These are phyloP conservation scores for Ceraceosorus guamensis DNA, from an alignment of 1,284 basidiomycete genomes.

Conservation along the genomic window DNA sequence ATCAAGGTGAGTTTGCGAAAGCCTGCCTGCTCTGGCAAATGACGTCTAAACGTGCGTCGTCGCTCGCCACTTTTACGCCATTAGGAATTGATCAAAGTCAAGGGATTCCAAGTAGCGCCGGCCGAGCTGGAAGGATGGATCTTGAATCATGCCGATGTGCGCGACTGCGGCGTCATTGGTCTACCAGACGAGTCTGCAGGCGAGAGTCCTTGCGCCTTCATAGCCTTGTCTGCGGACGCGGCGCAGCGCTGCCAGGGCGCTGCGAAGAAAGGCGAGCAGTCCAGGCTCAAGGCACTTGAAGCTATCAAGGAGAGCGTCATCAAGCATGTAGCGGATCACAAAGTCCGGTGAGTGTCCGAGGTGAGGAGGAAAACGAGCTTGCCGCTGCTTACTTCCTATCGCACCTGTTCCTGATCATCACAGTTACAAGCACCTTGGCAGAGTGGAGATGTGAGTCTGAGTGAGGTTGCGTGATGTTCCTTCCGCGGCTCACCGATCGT, in stretches of 20 bases:
- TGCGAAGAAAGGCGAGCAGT: constrained; percentile 46
- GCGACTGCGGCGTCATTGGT: constrained; percentile 67
- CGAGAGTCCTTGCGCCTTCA: constrained; percentile 66
- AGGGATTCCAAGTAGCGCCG: constrained; percentile 32
- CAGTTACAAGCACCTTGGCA: constrained; percentile 64
- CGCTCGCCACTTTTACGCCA: no score
- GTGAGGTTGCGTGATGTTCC: constrained; percentile 33
- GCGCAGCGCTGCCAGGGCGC: constrained; percentile 50
- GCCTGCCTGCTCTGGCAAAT: no score
- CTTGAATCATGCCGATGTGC: constrained; percentile 62
- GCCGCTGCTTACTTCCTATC: no score
- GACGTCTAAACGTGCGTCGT: no score
- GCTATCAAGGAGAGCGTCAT: constrained; percentile 19
- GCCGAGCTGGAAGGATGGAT: constrained; percentile 65
- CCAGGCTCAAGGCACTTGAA: no score
- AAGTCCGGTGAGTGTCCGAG: no score
- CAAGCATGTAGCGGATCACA: constrained; percentile 64
- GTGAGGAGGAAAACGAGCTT: no score
- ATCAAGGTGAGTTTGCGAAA: no score
- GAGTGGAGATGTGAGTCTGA: constrained; percentile 50
- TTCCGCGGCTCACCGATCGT: not conserved
- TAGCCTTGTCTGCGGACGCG: constrained; percentile 57
- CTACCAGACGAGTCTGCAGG: constrained; percentile 70
- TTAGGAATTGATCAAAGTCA: constrained; percentile 24
- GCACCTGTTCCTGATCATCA: no score